Conservation (phyloP, 2,329 filamentous ascomycete species). For the Pestalotiopsis fici region DNA sequence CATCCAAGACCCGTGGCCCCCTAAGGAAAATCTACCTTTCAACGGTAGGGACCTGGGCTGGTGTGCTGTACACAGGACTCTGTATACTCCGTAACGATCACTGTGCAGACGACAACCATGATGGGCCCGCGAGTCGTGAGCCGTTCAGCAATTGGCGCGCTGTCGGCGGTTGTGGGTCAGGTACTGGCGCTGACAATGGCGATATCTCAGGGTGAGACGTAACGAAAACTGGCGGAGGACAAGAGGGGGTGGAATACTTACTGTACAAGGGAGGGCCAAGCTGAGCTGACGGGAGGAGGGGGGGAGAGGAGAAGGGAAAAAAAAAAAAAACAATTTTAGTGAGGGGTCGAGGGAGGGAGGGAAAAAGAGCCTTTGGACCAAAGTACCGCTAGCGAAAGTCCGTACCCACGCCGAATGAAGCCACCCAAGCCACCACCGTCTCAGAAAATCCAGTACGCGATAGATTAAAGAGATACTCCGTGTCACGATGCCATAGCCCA, state of each 20-base stretch:
- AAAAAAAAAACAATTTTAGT: background rate
- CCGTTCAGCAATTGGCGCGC: constrained; percentile 1
- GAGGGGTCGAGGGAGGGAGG: background rate
- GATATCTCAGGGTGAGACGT: background rate
- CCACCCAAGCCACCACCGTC: constrained; percentile 30
- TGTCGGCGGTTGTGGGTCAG: constrained; percentile 1
- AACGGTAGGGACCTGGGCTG: background rate
- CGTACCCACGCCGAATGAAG: constrained; percentile 23
- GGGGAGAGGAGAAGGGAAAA: background rate
- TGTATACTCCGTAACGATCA: background rate
- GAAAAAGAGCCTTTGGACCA: background rate
- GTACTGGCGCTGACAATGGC: background rate
- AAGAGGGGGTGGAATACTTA: background rate
- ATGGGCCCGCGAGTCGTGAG: background rate
- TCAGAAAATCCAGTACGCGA: constrained; percentile 24
- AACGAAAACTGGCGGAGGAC: constrained; percentile 4
- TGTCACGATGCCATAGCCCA: constrained; percentile 28
- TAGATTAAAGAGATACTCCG: constrained; percentile 28
- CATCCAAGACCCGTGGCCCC: background rate
- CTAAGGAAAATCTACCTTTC: background rate
- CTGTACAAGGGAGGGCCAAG: background rate
- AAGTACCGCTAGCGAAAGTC: constrained; percentile 7
- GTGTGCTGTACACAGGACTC: background rate
- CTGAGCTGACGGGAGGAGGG: background rate
- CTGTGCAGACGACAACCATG: background rate